Percentiles rank a stretch among this genome's conserved stretches.
These are phyloP conservation scores for Chenopodium formosanum DNA, from an alignment of 148 eudicot species.

Conservation along the genomic window DNA sequence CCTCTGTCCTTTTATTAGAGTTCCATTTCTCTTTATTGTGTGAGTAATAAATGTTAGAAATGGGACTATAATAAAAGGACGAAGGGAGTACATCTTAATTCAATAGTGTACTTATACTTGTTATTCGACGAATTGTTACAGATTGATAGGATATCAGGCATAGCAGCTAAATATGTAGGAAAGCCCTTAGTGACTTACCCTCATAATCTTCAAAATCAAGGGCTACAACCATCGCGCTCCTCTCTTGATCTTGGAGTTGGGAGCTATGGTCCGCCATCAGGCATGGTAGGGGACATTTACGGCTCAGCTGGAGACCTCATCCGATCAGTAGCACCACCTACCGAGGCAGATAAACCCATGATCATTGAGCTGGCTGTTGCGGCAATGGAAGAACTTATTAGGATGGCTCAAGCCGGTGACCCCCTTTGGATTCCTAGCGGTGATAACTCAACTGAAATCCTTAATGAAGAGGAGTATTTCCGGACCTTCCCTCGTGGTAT, in stretches of 20 bases:
- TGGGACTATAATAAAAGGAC: no score
- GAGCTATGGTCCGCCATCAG: conserved; percentile 45
- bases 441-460: conserved; percentile 40
- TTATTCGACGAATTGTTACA: conserved; percentile 18
- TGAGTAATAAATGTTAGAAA: no score
- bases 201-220: conserved; percentile 33
- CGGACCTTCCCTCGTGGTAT: conserved; percentile 69
- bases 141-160: conserved; percentile 94
- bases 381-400: conserved; percentile 86
- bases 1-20: no score
- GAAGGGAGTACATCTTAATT: no score
- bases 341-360: conserved; percentile 74
- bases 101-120: background rate
- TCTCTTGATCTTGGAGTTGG: conserved; percentile 72
- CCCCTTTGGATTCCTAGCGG: conserved; percentile 73
- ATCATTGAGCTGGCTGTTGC: conserved; percentile 87
- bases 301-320: conserved; percentile 69
- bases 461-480: conserved; percentile 74
- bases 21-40: no score
- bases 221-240: conserved; percentile 45
- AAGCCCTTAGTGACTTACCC: conserved; percentile 74
- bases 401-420: conserved; percentile 73
- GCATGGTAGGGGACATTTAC: conserved; percentile 67
- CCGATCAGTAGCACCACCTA: conserved; percentile 62
- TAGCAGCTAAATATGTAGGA: conserved; percentile 94